Conservation (phyloP, 768 basidiomycete genomes). For the Rhodotorula kratochvilovae region DNA sequence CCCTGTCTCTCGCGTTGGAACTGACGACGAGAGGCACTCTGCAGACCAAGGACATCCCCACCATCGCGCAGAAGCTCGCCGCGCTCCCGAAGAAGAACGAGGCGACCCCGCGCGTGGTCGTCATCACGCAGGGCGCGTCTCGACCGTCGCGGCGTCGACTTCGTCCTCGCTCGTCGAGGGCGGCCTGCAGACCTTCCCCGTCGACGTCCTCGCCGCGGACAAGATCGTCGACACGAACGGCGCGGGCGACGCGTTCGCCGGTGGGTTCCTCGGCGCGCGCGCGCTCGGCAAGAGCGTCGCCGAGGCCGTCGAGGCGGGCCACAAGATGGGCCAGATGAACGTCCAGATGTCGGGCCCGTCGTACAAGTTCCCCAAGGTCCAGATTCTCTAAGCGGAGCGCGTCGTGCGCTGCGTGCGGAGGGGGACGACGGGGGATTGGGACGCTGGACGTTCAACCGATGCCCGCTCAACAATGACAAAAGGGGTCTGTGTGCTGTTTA, state of each 20-base stretch:
- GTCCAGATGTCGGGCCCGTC: conserved; percentile 62
- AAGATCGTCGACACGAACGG: conserved; percentile 95
- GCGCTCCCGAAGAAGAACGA: conserved; percentile 67
- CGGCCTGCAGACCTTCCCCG: conserved; percentile 53
- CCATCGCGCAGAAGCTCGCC: conserved; percentile 74
- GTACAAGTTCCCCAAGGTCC: conserved; percentile 40
- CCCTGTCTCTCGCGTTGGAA: neutral
- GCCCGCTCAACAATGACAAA: neutral
- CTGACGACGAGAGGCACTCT: neutral
- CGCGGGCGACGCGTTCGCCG: conserved; percentile 95
- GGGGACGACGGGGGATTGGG: neutral
- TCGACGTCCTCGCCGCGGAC: conserved; percentile 57
- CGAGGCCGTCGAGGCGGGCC: conserved; percentile 75
- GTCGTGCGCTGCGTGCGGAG: neutral
- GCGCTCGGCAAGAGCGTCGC: conserved; percentile 72
- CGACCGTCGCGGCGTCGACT: conserved; percentile 69
- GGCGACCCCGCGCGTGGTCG: conserved; percentile 64
- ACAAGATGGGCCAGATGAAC: conserved; percentile 78
- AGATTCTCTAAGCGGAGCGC: conserved; percentile 35
- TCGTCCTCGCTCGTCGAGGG: conserved; percentile 57
- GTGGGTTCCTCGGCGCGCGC: conserved; percentile 84
- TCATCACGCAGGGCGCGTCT: conserved; percentile 86
- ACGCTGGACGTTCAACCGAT: conserved; percentile 20
- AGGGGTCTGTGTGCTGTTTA: neutral
- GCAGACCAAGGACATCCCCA: conserved; percentile 60